phyloP scores from a whole-genome alignment of 495 filamentous ascomycete species.

The Schizothecium vesticola region DNA sequence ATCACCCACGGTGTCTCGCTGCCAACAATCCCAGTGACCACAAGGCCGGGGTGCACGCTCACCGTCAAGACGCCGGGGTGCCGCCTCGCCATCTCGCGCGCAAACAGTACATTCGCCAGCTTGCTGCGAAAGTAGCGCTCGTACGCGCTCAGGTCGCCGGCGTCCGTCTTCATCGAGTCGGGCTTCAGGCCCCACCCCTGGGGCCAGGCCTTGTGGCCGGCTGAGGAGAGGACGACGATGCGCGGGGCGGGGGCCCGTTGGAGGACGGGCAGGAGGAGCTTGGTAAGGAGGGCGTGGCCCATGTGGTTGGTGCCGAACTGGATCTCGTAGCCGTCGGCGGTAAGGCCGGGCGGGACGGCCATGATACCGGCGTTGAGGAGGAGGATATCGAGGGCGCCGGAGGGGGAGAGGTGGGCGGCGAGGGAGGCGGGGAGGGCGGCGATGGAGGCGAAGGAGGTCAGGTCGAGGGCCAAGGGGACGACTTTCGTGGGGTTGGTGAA shows the following conservation, averaged over 20 bases:
- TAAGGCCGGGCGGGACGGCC: constrained; percentile 45
- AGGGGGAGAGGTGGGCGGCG: constrained; percentile 3
- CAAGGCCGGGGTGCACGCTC: constrained; percentile 62
- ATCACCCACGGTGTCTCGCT: neutral
- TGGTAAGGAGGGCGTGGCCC: constrained; percentile 60
- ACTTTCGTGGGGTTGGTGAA: constrained; percentile 14
- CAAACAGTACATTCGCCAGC: constrained; percentile 65
- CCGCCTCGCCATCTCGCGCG: constrained; percentile 51
- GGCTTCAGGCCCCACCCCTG: constrained; percentile 33
- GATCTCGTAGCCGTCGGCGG: constrained; percentile 61
- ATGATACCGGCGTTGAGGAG: constrained; percentile 64
- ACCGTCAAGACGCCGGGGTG: constrained; percentile 49
- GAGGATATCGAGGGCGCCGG: constrained; percentile 37
- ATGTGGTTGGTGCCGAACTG: constrained; percentile 68
- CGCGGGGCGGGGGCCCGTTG: constrained; percentile 27
- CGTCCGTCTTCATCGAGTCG: constrained; percentile 30
- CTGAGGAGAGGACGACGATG: constrained; percentile 36
- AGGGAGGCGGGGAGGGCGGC: constrained; percentile 26
- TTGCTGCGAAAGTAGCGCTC: constrained; percentile 60
- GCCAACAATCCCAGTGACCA: constrained; percentile 46
- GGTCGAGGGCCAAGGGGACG: constrained; percentile 35
- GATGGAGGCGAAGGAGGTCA: constrained; percentile 27
- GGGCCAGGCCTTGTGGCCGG: constrained; percentile 32
- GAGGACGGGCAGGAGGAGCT: constrained; percentile 55
- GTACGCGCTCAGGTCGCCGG: neutral